Percentiles rank a stretch among this genome's conserved stretches.
phyloP scores from a whole-genome alignment of 2,329 filamentous ascomycete genomes.

The Amylocarpus encephaloides region DNA sequence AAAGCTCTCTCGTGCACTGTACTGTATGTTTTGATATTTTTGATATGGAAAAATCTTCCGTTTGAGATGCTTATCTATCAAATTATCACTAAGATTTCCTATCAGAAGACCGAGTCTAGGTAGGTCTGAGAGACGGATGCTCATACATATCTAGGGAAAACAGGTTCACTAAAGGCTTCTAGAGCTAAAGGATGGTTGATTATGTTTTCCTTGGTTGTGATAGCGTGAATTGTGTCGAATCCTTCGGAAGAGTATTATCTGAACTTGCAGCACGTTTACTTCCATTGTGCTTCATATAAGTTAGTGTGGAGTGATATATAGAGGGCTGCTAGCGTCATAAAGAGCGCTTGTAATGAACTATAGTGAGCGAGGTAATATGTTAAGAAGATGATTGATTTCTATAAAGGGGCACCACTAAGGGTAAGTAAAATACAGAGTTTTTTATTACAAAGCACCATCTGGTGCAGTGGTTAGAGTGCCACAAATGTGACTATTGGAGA shows the following conservation, averaged over 20 bases:
- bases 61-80: constrained; percentile 15
- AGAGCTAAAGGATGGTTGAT: constrained; percentile 3
- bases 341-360: too few species aligned
- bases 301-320: too few species aligned
- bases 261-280: constrained; percentile 11
- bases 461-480: too few species aligned
- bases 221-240: constrained; percentile 12
- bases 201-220: constrained; percentile 3
- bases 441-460: too few species aligned
- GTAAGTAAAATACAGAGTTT: too few species aligned
- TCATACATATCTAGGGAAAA: constrained; percentile 4
- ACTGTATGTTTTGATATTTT: constrained; percentile 16
- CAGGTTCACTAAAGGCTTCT: constrained; percentile 1
- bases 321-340: too few species aligned
- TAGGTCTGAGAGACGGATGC: constrained; percentile 11
- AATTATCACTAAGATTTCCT: constrained; percentile 4
- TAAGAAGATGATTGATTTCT: too few species aligned
- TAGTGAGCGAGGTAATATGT: too few species aligned
- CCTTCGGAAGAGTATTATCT: constrained; percentile 16
- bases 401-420: too few species aligned
- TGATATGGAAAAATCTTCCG: constrained; percentile 9
- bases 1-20: constrained; percentile 2
- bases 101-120: constrained; percentile 4
- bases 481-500: too few species aligned
- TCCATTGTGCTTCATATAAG: constrained; percentile 20